phyloP scores from a whole-genome alignment of 495 filamentous ascomycete species.

The Neurospora africana region DNA sequence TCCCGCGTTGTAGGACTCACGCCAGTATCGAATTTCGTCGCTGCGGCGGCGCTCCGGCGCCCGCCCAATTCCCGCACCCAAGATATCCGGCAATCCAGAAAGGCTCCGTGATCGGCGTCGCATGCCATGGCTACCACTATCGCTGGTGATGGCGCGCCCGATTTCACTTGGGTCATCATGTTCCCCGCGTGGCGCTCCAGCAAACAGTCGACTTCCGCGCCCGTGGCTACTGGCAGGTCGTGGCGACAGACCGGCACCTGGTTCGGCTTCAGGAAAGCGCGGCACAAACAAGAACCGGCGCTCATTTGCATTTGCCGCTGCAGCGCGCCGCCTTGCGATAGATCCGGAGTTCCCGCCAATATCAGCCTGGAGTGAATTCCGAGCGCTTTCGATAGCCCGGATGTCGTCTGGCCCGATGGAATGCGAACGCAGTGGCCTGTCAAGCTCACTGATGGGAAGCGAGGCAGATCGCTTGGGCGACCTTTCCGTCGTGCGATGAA shows the following conservation, averaged over 20 bases:
- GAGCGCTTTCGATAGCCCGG: constrained; percentile 33
- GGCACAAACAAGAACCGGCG: constrained; percentile 23
- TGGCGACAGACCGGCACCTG: constrained; percentile 41
- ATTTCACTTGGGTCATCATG: constrained; percentile 35
- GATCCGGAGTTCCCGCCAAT: neutral
- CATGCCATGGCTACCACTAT: constrained; percentile 20
- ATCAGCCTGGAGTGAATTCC: constrained; percentile 37
- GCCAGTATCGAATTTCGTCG: constrained; percentile 49
- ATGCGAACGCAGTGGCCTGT: constrained; percentile 42
- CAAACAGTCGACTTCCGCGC: constrained; percentile 23
- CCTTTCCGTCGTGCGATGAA: constrained; percentile 18
- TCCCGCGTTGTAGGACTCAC: constrained; percentile 39
- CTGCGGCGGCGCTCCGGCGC: constrained; percentile 34
- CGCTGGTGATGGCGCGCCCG: constrained; percentile 43
- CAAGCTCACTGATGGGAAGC: constrained; percentile 42
- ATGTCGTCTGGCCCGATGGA: constrained; percentile 41
- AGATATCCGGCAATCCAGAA: constrained; percentile 36
- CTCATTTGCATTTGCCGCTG: constrained; percentile 28
- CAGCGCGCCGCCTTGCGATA: constrained; percentile 13
- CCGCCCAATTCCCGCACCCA: constrained; percentile 4
- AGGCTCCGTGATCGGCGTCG: constrained; percentile 44
- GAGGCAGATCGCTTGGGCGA: constrained; percentile 40
- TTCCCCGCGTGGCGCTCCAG: constrained; percentile 5
- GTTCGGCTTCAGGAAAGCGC: constrained; percentile 21
- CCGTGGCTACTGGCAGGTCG: constrained; percentile 43